phyloP scores from a whole-genome alignment of 2,329 filamentous ascomycete genomes.

The Lecanoromycetidae sp. region DNA sequence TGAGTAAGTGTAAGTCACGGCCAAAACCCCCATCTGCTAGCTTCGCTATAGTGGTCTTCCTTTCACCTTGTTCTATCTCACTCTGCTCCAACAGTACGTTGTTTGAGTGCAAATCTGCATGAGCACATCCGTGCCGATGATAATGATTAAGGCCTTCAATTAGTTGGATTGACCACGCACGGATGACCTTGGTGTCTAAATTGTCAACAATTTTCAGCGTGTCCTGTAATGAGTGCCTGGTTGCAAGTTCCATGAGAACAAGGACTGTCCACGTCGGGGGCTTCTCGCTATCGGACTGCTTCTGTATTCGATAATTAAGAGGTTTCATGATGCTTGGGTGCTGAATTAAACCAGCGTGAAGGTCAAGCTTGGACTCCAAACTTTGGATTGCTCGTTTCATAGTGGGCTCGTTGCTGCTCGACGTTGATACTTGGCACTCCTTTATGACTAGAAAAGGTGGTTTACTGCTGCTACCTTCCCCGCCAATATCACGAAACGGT shows the following conservation, averaged over 20 bases:
- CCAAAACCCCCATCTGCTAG: conserved; percentile 64
- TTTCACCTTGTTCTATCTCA: conserved; percentile 44
- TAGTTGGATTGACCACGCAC: conserved; percentile 83
- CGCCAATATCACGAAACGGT: not conserved
- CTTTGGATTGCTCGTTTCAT: conserved; percentile 66
- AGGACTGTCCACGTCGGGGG: conserved; percentile 56
- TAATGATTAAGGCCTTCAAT: conserved; percentile 80
- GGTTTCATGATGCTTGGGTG: conserved; percentile 70
- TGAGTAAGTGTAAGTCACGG: conserved; percentile 52
- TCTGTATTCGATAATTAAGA: conserved; percentile 69
- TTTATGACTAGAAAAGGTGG: conserved; percentile 57
- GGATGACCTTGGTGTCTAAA: conserved; percentile 61
- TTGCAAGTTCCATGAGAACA: conserved; percentile 62
- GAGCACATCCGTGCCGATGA: conserved; percentile 71
- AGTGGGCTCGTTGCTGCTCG: conserved; percentile 42
- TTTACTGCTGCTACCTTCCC: not conserved
- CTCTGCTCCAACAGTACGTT: conserved; percentile 68
- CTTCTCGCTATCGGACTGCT: conserved; percentile 30
- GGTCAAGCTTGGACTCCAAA: conserved; percentile 65
- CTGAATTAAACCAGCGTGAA: conserved; percentile 57
- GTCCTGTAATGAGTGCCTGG: conserved; percentile 72
- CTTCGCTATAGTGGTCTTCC: conserved; percentile 43
- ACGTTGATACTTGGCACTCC: conserved; percentile 49
- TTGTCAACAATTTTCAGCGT: conserved; percentile 67
- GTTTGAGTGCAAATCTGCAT: conserved; percentile 67